Evolutionary conservation across 2,329 filamentous ascomycete species (phyloP), one percentile per base, ranked within the genome.

Genomic region (Furcasterigmium sp.): DNA sequence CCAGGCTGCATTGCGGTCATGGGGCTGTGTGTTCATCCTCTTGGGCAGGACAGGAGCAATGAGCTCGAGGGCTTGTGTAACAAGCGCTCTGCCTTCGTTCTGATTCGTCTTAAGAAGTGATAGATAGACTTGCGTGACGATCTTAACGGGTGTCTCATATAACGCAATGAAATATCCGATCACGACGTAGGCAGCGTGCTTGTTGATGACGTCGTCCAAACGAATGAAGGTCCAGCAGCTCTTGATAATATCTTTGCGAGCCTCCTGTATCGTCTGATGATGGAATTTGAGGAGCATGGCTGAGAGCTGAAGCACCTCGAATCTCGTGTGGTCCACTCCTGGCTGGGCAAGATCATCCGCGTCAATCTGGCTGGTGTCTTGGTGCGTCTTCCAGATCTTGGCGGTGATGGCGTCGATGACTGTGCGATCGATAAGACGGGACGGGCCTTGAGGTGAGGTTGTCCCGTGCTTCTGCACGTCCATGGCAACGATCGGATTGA

Each of bases 151-250:
- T 0, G 93, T 97, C 55, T 98, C 94, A 58, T 95, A 98, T 51
- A 94, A 87, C 1, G 89, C 88, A 55, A 98, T 96, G 68, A 98
- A 98, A 64, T 96, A 98, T 3, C 88, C 90, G 48, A 98, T 94
- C 6, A 98, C 82, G 5, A 96, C 91, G 56, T 98, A 98, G 3
- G 93, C 91, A 1, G 91, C 93, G 61, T 97, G 93, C 64, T 98
- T 98, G 72, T 97, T 98, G 70, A 98, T 95, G 45, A 95, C 87
- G 62, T 99, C 93, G 58, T 99, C 94, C n/a, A 98, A 78, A 19
- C 88, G 82, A 56, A 98, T 98, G 59, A 95, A 97, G 15, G 91
- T 95, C 93, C 93, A 99, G 3, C 90, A 91, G 64, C 97, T 98
- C 65, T 96, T 97, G 58, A 98, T 98, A 49, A 98, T 91, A 51